Base-by-base conservation (phyloP, 345 rosid species). In the Arabidopsis suecica region DNA sequence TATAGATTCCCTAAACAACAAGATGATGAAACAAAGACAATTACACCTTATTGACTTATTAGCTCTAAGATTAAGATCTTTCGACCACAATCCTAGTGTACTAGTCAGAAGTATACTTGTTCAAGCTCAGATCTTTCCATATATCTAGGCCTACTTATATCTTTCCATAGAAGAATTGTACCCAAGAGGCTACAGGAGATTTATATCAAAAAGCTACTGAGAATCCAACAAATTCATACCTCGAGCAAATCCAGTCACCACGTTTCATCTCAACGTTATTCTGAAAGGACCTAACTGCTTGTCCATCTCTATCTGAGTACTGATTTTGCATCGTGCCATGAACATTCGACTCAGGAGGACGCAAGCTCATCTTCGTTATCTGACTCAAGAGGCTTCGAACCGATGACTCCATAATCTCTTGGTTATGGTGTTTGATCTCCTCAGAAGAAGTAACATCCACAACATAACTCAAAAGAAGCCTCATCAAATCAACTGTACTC, bases 191-290 rank as follows among this genome's bases (percentile, higher is more conserved):
- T 5, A 23, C 12, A 36, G 3, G 40, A 75, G 44, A 59, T 9
- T 40, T 25, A 38, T 13, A 50, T 25, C 47, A 38, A 44, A 61
- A 72, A 59, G 5, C 41, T 55, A 57, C 50, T 12, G 25, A 41
- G 41, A 20, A 53, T 14, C 5, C 50, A 47, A 22, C 42, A 55
- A 56, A 65, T 20, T 5, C 62, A 68, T 58, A 88, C 99, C 99
- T 89, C 10, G 84, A 71, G 75, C 99, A 95, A 56, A 85, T 81
- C 99, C 99, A 95, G 76, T 95, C 99, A 40, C 99, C 99, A 62
- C 83, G 88, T 88, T 87, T 95, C 96, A 90, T 88, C 84, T 90
- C 93, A 78, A 84, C 48, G 16, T 77, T 79, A 49, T 81, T 84
- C 45, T 83, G 83, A 49, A 45, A 72, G 8, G 88, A 73, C 74